Evolutionary conservation across 768 basidiomycete species (phyloP).

Genomic region (Tricholoma hemisulphureum): DNA sequence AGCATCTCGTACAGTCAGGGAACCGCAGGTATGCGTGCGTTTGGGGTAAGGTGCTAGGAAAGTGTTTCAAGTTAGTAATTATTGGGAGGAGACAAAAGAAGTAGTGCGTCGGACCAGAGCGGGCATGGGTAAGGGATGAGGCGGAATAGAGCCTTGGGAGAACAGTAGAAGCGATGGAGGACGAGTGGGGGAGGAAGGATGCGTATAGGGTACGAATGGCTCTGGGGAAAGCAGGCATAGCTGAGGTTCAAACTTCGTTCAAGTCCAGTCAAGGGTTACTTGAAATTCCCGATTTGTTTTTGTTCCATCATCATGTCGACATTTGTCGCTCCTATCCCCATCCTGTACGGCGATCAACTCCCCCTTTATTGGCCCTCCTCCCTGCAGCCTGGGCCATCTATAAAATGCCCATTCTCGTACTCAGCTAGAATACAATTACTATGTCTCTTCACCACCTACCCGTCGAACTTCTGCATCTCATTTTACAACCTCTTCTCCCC

Average conservation of each 20-base stretch:
- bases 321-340: constrained; percentile 17
- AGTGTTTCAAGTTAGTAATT: constrained; percentile 16
- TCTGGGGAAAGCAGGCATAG: neutral
- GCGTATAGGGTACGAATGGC: too few species aligned
- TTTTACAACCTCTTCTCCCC: constrained; percentile 33
- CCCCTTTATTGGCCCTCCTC: constrained; percentile 25
- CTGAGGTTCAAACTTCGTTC: too few species aligned
- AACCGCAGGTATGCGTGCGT: constrained; percentile 64
- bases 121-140: constrained; percentile 19
- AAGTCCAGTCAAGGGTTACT: too few species aligned
- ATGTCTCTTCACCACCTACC: constrained; percentile 55
- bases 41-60: constrained; percentile 54
- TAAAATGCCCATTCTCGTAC: constrained; percentile 10
- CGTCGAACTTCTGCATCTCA: constrained; percentile 57
- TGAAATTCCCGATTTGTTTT: too few species aligned
- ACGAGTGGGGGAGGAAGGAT: too few species aligned
- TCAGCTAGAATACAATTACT: constrained; percentile 11
- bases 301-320: constrained; percentile 22
- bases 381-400: constrained; percentile 16
- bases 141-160: constrained; percentile 19
- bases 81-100: constrained; percentile 11
- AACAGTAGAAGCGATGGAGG: constrained; percentile 5
- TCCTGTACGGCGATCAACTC: constrained; percentile 40
- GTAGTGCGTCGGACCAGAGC: constrained; percentile 35
- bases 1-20: constrained; percentile 49